These are phyloP conservation scores for Scleromitrula shiraiana DNA, from an alignment of 2,329 filamentous ascomycete species.

Conservation along the genomic window DNA sequence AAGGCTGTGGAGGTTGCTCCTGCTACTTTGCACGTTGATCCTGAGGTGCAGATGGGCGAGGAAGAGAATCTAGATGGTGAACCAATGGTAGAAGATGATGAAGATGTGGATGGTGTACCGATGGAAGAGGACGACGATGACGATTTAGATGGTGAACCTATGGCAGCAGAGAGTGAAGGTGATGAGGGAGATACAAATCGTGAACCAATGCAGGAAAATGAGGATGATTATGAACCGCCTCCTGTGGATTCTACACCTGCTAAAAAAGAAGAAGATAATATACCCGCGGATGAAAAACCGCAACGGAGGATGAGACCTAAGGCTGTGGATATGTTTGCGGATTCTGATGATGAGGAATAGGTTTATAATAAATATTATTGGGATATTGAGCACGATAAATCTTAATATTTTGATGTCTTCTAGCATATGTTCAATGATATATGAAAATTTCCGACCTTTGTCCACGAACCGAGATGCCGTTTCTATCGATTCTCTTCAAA, in stretches of 20 bases:
- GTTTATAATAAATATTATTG: too few relatives aligned
- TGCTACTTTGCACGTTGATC: constrained; percentile 29
- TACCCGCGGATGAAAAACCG: constrained; percentile 13
- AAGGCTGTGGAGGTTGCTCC: constrained; percentile 33
- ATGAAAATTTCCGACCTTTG: too few relatives aligned
- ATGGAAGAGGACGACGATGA: constrained; percentile 37
- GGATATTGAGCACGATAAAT: too few relatives aligned
- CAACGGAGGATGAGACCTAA: constrained; percentile 41
- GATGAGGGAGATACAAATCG: constrained; percentile 37
- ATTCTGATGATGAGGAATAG: constrained; percentile 52
- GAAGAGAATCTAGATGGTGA: constrained; percentile 38
- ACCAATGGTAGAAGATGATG: constrained; percentile 33
- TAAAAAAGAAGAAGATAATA: neutral
- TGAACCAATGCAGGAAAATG: constrained; percentile 21
- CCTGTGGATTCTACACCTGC: neutral
- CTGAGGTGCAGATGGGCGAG: constrained; percentile 27
- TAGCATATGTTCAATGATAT: too few relatives aligned
- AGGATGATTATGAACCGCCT: neutral
- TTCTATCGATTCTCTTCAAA: too few relatives aligned
- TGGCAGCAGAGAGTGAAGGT: too few relatives aligned
- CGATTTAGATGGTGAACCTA: constrained; percentile 47
- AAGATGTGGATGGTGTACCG: constrained; percentile 31
- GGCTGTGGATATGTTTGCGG: constrained; percentile 82
- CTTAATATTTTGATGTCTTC: too few relatives aligned
- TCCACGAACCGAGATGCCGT: too few relatives aligned